Conservation (phyloP, 2,329 filamentous ascomycete genomes). For the Aspergillus texensis region DNA sequence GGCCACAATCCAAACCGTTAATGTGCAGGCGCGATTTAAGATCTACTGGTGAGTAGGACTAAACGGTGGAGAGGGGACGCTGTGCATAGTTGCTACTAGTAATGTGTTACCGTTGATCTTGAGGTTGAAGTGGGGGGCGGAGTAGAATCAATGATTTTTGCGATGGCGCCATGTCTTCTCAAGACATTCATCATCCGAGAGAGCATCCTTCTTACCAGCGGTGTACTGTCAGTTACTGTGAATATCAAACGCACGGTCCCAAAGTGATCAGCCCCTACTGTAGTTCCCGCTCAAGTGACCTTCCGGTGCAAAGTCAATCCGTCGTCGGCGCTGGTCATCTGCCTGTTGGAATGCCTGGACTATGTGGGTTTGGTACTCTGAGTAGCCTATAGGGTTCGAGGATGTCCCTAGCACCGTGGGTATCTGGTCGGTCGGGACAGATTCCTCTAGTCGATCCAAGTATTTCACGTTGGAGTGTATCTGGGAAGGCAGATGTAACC, state of each 20-base stretch:
- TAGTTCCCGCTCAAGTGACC: slow-evolving; percentile 34
- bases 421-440: neutral
- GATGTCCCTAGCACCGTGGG: neutral
- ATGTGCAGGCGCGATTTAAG: neutral
- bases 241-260: slow-evolving; percentile 28
- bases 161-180: neutral
- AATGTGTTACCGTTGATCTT: neutral
- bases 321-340: slow-evolving; percentile 25
- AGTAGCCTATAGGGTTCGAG: neutral
- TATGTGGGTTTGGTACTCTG: neutral
- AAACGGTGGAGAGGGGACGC: neutral
- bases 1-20: neutral
- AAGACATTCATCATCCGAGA: neutral
- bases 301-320: slow-evolving; percentile 14
- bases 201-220: neutral
- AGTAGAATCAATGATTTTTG: neutral
- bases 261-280: slow-evolving; percentile 21
- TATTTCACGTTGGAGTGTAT: neutral
- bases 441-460: slow-evolving; percentile 11
- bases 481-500: slow-evolving; percentile 12
- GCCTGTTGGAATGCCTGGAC: slow-evolving; percentile 14
- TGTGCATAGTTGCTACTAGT: neutral
- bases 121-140: neutral
- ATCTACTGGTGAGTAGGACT: neutral
- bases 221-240: neutral